These are phyloP conservation scores for Salix udensis DNA, from an alignment of 345 rosid species.

Conservation along the genomic window DNA sequence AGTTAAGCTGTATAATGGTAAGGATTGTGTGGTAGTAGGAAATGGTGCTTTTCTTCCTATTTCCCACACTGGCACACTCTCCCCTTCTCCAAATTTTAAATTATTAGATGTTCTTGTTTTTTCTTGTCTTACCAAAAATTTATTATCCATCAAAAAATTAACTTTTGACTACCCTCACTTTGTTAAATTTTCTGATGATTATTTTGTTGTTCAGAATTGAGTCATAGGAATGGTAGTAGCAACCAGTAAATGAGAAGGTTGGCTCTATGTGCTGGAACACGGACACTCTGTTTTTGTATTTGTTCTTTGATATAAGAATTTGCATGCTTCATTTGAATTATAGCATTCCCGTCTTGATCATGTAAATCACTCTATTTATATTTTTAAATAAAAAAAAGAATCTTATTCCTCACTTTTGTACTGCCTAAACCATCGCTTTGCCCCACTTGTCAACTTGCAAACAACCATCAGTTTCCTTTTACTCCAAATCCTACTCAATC, in stretches of 20 bases:
- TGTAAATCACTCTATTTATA: neutral
- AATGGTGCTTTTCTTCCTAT: slow-evolving; percentile 12
- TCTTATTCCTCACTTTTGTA: neutral
- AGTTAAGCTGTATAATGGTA: neutral
- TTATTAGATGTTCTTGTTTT: slow-evolving; percentile 8
- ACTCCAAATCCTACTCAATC: neutral
- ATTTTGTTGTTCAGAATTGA: neutral
- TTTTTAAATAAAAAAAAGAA: neutral
- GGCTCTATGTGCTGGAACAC: neutral
- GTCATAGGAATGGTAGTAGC: neutral
- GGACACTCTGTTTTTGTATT: neutral
- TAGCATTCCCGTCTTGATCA: slow-evolving; percentile 10
- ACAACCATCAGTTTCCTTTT: slow-evolving; percentile 1
- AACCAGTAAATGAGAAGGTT: neutral
- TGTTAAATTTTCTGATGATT: neutral
- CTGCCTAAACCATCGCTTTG: neutral
- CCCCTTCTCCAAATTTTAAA: neutral
- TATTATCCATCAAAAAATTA: slow-evolving; percentile 11
- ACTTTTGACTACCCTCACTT: neutral
- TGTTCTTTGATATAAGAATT: neutral
- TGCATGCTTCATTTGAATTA: slow-evolving; percentile 4
- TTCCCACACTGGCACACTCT: neutral
- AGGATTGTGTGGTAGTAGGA: slow-evolving; percentile 11
- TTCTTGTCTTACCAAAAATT: slow-evolving; percentile 8
- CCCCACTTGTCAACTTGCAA: slow-evolving; percentile 7